Evolutionary conservation across 1,284 basidiomycete genomes (phyloP).

Genomic region (Apiotrichum domesticum): DNA sequence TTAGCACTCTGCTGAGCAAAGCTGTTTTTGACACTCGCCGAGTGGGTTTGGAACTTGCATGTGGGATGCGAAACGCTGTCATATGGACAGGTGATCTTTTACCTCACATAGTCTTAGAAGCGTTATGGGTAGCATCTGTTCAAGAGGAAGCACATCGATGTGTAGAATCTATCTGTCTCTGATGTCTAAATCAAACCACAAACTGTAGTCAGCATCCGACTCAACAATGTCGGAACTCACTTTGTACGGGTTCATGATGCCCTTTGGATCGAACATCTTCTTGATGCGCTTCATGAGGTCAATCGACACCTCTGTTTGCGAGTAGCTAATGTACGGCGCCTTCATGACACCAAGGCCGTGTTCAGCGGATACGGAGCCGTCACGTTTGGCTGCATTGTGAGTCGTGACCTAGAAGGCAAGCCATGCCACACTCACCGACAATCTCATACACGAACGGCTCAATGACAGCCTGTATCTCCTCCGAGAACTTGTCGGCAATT

Average conservation of each 20-base stretch:
- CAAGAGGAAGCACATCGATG: no score
- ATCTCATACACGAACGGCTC: constrained; percentile 97
- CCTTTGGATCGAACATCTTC: constrained; percentile 77
- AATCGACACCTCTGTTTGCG: constrained; percentile 72
- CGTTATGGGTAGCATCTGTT: no score
- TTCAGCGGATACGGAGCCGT: constrained; percentile 92
- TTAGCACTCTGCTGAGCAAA: no score
- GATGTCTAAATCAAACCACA: no score
- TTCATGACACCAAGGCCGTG: constrained; percentile 94
- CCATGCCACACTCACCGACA: constrained; percentile 49
- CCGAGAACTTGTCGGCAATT: constrained; percentile 74
- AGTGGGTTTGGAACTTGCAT: no score
- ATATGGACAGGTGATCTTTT: no score
- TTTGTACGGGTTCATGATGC: constrained; percentile 65
- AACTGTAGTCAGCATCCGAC: no score
- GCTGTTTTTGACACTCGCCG: no score
- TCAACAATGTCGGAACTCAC: no score
- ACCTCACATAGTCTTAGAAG: no score
- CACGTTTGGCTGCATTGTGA: constrained; percentile 45
- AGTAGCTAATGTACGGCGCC: constrained; percentile 73
- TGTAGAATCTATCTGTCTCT: no score
- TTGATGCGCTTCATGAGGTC: constrained; percentile 88
- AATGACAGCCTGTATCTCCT: constrained; percentile 75
- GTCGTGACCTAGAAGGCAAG: background rate
- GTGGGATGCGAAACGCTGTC: no score